Percentiles rank a stretch among this genome's conserved stretches.
These are phyloP conservation scores for Epichloe sp. DNA, from an alignment of 2,329 filamentous ascomycete genomes.

Conservation along the genomic window DNA sequence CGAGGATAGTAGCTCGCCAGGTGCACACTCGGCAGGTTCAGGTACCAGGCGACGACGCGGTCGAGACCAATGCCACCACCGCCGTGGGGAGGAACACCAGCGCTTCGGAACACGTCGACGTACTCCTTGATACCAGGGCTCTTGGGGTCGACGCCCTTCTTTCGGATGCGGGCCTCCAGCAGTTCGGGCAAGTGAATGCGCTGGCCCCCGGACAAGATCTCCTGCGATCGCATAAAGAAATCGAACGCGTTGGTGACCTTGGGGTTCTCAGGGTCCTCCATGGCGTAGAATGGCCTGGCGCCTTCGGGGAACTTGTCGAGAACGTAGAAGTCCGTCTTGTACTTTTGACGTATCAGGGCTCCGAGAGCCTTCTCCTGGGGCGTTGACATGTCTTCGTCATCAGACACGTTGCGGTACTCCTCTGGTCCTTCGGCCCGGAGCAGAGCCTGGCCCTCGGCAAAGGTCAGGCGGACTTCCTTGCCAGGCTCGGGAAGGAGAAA, in stretches of 20 bases:
- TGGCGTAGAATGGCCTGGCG: conserved; percentile 54
- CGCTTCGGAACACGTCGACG: conserved; percentile 66
- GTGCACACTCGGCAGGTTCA: conserved; percentile 46
- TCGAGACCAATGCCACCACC: conserved; percentile 85
- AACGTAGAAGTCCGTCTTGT: conserved; percentile 90
- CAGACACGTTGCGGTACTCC: conserved; percentile 53
- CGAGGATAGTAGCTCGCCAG: conserved; percentile 44
- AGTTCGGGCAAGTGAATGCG: conserved; percentile 71
- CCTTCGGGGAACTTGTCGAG: conserved; percentile 86
- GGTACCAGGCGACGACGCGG: conserved; percentile 60
- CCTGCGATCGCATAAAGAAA: conserved; percentile 85
- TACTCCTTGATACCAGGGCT: conserved; percentile 75
- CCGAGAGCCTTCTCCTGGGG: conserved; percentile 84
- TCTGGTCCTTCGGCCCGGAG: conserved; percentile 59
- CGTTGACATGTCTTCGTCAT: conserved; percentile 69
- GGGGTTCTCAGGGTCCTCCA: conserved; percentile 18
- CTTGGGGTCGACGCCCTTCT: conserved; percentile 67
- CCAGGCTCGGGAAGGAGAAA: conserved; percentile 64
- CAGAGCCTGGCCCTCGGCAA: conserved; percentile 65
- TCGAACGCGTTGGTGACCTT: conserved; percentile 54
- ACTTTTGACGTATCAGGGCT: conserved; percentile 73
- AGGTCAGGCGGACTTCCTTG: conserved; percentile 64
- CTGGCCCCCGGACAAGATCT: conserved; percentile 89
- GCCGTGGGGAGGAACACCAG: conserved; percentile 79
- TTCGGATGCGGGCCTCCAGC: conserved; percentile 65